Evolutionary conservation across 2,329 filamentous ascomycete species (phyloP).

Genomic region (Pezicula carpinea): DNA sequence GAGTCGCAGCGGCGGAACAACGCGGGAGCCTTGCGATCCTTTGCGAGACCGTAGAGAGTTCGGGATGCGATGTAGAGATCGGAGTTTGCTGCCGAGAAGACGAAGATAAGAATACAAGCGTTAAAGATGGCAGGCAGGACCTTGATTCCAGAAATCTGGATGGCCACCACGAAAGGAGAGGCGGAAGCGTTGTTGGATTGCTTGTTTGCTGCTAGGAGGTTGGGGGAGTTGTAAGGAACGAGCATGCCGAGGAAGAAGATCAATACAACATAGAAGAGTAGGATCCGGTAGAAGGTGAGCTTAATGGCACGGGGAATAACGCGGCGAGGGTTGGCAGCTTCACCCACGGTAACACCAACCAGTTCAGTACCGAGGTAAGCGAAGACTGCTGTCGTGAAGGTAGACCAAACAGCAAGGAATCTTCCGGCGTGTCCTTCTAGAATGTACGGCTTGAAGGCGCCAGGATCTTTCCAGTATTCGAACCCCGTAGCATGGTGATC

Average conservation of each 20-base stretch:
- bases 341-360: constrained; percentile 57
- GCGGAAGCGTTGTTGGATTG: constrained; percentile 42
- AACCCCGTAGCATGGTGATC: constrained; percentile 48
- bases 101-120: constrained; percentile 61
- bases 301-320: constrained; percentile 63
- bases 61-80: constrained; percentile 63
- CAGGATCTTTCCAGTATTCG: constrained; percentile 42
- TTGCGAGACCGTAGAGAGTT: constrained; percentile 64
- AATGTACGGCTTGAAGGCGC: constrained; percentile 37
- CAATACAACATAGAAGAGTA: constrained; percentile 59
- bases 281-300: constrained; percentile 57
- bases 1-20: constrained; percentile 53
- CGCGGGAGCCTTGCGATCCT: constrained; percentile 59
- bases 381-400: constrained; percentile 48
- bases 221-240: constrained; percentile 59
- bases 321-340: constrained; percentile 58
- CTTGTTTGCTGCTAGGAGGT: constrained; percentile 46
- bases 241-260: constrained; percentile 58
- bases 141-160: constrained; percentile 59
- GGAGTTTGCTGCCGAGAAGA: constrained; percentile 57
- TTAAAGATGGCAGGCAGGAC: constrained; percentile 65
- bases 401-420: constrained; percentile 55
- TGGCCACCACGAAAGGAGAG: constrained; percentile 51
- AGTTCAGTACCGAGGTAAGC: constrained; percentile 61
- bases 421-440: constrained; percentile 39